Percentiles rank a stretch among this genome's conserved stretches.
Conservation (phyloP, 176 grass and related monocot genomes). For the Oryza meyeriana region DNA sequence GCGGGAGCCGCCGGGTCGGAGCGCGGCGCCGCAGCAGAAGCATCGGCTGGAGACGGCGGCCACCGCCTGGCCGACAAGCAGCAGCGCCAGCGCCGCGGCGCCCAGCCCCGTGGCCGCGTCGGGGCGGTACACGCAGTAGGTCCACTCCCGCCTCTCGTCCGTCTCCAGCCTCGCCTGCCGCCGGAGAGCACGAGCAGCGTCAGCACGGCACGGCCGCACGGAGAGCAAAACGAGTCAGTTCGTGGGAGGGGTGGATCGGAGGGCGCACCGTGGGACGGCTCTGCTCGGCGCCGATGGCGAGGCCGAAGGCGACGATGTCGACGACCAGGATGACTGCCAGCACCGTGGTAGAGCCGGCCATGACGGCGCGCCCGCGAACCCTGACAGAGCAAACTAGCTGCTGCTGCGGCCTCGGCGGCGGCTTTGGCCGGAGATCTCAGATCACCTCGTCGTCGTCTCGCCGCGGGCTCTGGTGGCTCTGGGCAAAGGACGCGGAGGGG, state of each 20-base stretch:
- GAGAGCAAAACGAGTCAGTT: neutral
- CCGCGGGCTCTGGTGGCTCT: too few species aligned
- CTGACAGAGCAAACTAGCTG: neutral
- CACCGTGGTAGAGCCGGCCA: constrained; percentile 53
- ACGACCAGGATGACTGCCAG: constrained; percentile 53
- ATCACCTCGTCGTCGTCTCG: too few species aligned
- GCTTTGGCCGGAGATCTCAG: neutral
- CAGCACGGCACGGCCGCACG: neutral
- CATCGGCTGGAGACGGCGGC: constrained; percentile 59
- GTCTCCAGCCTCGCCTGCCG: constrained; percentile 59
- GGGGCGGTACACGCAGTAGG: constrained; percentile 73
- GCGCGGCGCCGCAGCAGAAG: constrained; percentile 73
- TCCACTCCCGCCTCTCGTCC: constrained; percentile 65
- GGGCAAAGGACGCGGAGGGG: too few species aligned
- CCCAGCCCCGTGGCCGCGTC: constrained; percentile 72
- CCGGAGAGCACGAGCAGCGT: neutral
- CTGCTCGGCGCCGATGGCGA: constrained; percentile 77
- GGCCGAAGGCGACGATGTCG: constrained; percentile 67
- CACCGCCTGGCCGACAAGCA: constrained; percentile 66
- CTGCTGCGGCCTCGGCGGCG: too few species aligned
- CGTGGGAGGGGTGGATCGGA: neutral
- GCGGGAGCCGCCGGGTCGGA: constrained; percentile 68
- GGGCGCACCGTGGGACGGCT: constrained; percentile 56
- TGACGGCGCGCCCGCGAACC: constrained; percentile 20
- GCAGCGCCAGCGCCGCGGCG: constrained; percentile 58